Evolutionary conservation across 495 filamentous ascomycete genomes (phyloP).

Genomic region (Tuber indicum): DNA sequence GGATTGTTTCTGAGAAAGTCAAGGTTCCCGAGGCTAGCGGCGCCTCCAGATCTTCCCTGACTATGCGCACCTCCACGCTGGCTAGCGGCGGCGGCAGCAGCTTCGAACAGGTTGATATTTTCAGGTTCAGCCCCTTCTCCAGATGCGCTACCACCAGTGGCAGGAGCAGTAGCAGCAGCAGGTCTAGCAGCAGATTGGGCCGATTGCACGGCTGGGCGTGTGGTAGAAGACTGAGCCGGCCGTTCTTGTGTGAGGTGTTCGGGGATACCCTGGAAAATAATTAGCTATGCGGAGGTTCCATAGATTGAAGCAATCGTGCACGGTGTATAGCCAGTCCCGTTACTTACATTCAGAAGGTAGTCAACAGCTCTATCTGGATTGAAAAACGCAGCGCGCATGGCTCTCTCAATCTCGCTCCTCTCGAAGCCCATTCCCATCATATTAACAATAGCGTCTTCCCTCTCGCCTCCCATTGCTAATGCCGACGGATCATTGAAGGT

Average conservation of each 20-base stretch:
- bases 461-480: conserved; percentile 72
- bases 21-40: conserved; percentile 63
- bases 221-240: conserved; percentile 46
- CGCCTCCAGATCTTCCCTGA: conserved; percentile 49
- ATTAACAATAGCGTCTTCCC: conserved; percentile 78
- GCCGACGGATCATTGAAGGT: conserved; percentile 70
- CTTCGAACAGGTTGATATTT: conserved; percentile 87
- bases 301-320: conserved; percentile 15
- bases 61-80: conserved; percentile 52
- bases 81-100: conserved; percentile 54
- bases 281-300: not conserved
- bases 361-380: conserved; percentile 97
- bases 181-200: conserved; percentile 44
- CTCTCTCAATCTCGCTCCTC: conserved; percentile 75
- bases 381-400: conserved; percentile 91
- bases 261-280: conserved; percentile 67
- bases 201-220: conserved; percentile 45
- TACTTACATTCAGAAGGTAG: conserved; percentile 77
- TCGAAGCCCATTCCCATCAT: conserved; percentile 97
- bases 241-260: conserved; percentile 70
- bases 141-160: conserved; percentile 42
- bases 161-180: conserved; percentile 38
- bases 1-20: conserved; percentile 94
- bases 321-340: not conserved
- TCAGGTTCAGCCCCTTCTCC: conserved; percentile 57